Evolutionary conservation across 306 rosid species (phyloP).

Genomic region (Adenanthera pavonina): DNA sequence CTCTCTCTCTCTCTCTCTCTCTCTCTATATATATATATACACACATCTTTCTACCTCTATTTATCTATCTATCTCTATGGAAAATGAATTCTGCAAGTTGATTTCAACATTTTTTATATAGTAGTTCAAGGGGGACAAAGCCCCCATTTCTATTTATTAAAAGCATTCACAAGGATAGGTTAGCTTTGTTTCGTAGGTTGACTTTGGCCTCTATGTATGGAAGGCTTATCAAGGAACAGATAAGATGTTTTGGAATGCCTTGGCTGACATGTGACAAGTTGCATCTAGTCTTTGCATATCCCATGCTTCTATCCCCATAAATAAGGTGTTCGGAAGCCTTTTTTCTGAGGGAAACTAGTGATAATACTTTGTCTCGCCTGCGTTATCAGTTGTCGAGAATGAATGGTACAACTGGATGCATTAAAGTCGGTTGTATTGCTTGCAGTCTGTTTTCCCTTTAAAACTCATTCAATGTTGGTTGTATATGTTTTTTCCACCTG

Average conservation of each 20-base stretch:
- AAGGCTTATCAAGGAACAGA: constrained; percentile 24
- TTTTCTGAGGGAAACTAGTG: constrained; percentile 16
- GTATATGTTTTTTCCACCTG: constrained; percentile 7
- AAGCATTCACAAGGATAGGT: constrained; percentile 9
- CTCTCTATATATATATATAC: too few species aligned
- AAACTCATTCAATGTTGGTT: neutral
- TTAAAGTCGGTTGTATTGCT: neutral
- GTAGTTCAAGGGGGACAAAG: neutral
- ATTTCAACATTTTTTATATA: neutral
- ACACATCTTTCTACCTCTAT: too few species aligned
- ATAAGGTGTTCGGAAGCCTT: constrained; percentile 2
- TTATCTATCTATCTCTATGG: neutral
- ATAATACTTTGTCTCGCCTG: constrained; percentile 12
- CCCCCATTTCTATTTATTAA: constrained; percentile 2
- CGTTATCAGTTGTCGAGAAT: constrained; percentile 5
- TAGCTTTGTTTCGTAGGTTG: constrained; percentile 30
- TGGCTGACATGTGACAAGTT: constrained; percentile 20
- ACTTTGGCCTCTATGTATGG: constrained; percentile 20
- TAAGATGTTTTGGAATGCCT: constrained; percentile 18
- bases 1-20: constrained; percentile 13
- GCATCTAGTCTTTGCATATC: constrained; percentile 30
- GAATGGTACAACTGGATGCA: constrained; percentile 11
- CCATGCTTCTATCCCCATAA: constrained; percentile 13
- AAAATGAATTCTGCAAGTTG: constrained; percentile 1
- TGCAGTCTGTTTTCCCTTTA: constrained; percentile 20